Conservation (phyloP, 257 asterid genomes). For the Scutellaria barbata region DNA sequence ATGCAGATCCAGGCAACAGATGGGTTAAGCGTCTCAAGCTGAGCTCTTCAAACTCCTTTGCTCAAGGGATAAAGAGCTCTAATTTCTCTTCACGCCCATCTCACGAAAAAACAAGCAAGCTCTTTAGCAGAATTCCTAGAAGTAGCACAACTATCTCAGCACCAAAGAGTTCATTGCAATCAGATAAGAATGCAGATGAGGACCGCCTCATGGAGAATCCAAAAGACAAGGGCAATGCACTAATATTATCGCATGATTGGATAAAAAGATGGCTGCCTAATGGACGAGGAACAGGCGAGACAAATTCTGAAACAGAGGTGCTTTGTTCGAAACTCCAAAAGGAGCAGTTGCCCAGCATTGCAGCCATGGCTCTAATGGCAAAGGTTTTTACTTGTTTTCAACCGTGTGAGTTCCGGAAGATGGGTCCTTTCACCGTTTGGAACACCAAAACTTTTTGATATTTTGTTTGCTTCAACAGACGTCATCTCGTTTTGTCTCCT, state of each 20-base stretch:
- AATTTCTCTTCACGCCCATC: constrained; percentile 34
- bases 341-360: constrained; percentile 72
- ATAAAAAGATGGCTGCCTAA: constrained; percentile 66
- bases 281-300: constrained; percentile 31
- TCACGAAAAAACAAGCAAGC: constrained; percentile 40
- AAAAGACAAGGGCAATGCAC: constrained; percentile 26
- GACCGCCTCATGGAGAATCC: constrained; percentile 10
- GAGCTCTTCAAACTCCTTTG: constrained; percentile 41
- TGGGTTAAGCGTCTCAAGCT: constrained; percentile 80
- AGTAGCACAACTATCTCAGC: constrained; percentile 32
- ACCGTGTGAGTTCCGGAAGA: constrained; percentile 53
- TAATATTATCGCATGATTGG: constrained; percentile 61
- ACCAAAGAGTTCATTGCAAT: constrained; percentile 29
- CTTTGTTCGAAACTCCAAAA: constrained; percentile 41
- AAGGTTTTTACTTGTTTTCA: constrained; percentile 61
- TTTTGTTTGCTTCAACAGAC: not conserved
- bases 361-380: constrained; percentile 83
- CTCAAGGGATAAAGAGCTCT: constrained; percentile 49
- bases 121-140: constrained; percentile 22
- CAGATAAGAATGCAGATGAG: not conserved
- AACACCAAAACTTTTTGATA: constrained; percentile 44
- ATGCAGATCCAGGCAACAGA: constrained; percentile 49
- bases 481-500: not conserved
- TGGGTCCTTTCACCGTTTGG: constrained; percentile 66
- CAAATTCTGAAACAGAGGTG: constrained; percentile 40